Percentiles rank a stretch among this genome's conserved stretches.
phyloP scores from a whole-genome alignment of 1,284 basidiomycete species.

The Fomitopsis palustris region DNA sequence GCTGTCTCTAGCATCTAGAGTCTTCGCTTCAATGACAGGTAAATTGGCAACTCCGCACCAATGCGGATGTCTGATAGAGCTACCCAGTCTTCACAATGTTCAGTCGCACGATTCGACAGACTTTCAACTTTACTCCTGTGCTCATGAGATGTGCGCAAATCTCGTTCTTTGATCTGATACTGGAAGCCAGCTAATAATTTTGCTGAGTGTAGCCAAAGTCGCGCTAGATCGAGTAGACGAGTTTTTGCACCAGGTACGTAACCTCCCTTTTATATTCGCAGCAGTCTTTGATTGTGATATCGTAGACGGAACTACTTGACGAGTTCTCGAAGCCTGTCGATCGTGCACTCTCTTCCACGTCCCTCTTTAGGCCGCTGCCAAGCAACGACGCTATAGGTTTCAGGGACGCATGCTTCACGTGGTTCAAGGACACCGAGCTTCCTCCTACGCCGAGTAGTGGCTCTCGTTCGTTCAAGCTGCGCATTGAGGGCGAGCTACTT shows the following conservation, averaged over 20 bases:
- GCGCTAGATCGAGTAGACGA: constrained; percentile 44
- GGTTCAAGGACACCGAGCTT: constrained; percentile 29
- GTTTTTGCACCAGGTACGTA: constrained; percentile 40
- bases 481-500: constrained; percentile 46
- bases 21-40: constrained; percentile 39
- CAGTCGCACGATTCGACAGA: constrained; percentile 27
- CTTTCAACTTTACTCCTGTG: constrained; percentile 30
- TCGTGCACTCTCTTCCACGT: neutral
- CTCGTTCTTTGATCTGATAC: constrained; percentile 2
- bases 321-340: constrained; percentile 31
- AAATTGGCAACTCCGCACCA: neutral
- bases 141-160: constrained; percentile 28
- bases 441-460: constrained; percentile 22
- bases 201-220: constrained; percentile 36
- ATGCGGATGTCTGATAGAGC: too few relatives aligned
- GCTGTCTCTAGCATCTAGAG: constrained; percentile 28
- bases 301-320: constrained; percentile 48
- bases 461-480: constrained; percentile 42
- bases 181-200: constrained; percentile 25
- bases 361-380: constrained; percentile 12
- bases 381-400: constrained; percentile 35
- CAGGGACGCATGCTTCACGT: constrained; percentile 39
- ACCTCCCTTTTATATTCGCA: neutral
- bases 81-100: constrained; percentile 35
- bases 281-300: constrained; percentile 1